Evolutionary conservation across 2,329 filamentous ascomycete species (phyloP), one percentile per base, ranked within the genome.

Genomic region (Ramularia endophylla): DNA sequence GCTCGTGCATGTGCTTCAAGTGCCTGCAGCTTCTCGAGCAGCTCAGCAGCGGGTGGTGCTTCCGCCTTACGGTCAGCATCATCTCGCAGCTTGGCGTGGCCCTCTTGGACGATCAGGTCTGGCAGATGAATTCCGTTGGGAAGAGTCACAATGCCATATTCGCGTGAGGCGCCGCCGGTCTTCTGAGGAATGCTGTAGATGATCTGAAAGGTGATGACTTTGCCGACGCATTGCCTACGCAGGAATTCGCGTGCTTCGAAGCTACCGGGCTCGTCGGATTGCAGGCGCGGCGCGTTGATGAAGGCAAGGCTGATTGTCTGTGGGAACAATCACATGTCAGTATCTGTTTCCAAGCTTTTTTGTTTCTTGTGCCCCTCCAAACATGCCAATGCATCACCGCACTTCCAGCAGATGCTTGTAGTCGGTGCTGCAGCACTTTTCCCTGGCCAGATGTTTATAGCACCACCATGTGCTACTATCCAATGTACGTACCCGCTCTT

Each of bases 211-310:
- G 89, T 81, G 48, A 98, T 74, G 19, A 82, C 77, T 66, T 95
- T 95, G 61, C 90, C 90, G 42, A 97, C 84, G 29, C 83, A 75
- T 38, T 89, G 73, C 53, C 83, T 81, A 58, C 92, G 85, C 47
- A 98, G 77, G 64, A 85, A 92, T 67, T 98, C 92, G 61, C 92
- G 87, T 46, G 92, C 95, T 67, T 92, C 84, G 67, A 95, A 98
- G 44, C 87, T 88, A 61, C 85, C 94, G 27, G 84, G 81, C 76
- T 78, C 57, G 29, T 66, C 53, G 38, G 53, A 47, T 42, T 58
- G 56, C 35, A 63, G 48, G 39, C 89, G 82, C 3, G 92, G 92
- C 36, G 89, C 88, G 44, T 83, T 85, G 54, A 97, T 88, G 68
- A 88, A 97, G 57, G 92, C 92, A 51, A 98, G 74, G 60, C 88